Base-by-base conservation (phyloP, 148 eudicot genomes). In the Simmondsia chinensis region DNA sequence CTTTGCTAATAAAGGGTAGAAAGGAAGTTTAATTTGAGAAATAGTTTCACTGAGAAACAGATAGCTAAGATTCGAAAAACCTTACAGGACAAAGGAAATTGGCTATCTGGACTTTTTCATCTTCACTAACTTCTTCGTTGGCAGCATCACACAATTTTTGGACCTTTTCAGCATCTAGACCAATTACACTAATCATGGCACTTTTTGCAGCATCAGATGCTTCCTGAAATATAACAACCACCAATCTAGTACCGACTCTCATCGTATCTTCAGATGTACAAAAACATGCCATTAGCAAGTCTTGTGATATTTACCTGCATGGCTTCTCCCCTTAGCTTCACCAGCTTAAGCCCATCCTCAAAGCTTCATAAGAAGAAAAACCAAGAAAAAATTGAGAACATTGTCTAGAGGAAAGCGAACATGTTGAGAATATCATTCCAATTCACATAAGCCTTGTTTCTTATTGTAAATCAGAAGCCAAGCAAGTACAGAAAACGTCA, bases 321-420 rank as follows among this genome's bases (percentile, higher is more conserved):
- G 35, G 95, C 87, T 73, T 81, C 86, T 35, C 95, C 95, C 74
- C 91, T 77, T 47, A 86, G 63, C 62, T 89, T 89, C 21, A 89
- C 97, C 66, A 89, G 71, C 76, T 84, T 84, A 59, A 89, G 85
- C 56, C 97, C 95, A 49, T 89, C 97, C 72, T 89, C 93, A 43
- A 84, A 84, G 87, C 97, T 89, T 66, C 39, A 46, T n/a, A 7
- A 46, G 15, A 31, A 30, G 6, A 59, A 54, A 49, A 38, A 39
- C 20, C 29, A 24, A 39, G 12, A 13, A 50, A 12, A 34, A 46
- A 27, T 24, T 30, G 10, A 32, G 42, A 3, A 40, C 21, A n/a
- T n/a, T n/a, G n/a, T n/a, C n/a, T n/a, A n/a, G n/a, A n/a, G n/a
- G n/a, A n/a, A n/a, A n/a, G n/a, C n/a, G n/a, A n/a, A n/a, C n/a